Evolutionary conservation across 805 yeast species (phyloP).

Genomic region (Kodamaea sagamina): DNA sequence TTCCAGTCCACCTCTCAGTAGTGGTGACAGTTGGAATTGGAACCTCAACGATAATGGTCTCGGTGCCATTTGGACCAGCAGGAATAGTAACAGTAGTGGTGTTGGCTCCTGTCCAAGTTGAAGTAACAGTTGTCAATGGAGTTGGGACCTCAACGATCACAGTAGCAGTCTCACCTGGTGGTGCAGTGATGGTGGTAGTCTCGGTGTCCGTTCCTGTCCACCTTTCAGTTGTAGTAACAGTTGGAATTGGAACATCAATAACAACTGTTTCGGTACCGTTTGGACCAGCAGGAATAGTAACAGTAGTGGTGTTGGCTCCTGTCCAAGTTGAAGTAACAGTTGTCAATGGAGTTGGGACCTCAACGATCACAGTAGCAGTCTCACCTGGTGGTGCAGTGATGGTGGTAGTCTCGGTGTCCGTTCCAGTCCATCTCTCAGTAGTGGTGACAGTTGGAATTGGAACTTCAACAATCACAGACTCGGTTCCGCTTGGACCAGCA

Average conservation of each 20-base stretch:
- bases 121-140: constrained; percentile 15
- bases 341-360: constrained; percentile 5
- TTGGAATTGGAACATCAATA: constrained; percentile 19
- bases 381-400: constrained; percentile 12
- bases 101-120: constrained; percentile 18
- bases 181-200: constrained; percentile 14
- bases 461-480: constrained; percentile 14
- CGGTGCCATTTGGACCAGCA: constrained; percentile 11
- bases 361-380: constrained; percentile 14
- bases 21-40: constrained; percentile 20
- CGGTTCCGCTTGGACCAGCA: constrained; percentile 13
- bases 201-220: constrained; percentile 19
- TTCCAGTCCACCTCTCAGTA: constrained; percentile 21
- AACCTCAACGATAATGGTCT: constrained; percentile 16
- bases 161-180: constrained; percentile 13
- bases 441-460: constrained; percentile 13
- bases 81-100: constrained; percentile 4
- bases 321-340: constrained; percentile 15
- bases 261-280: constrained; percentile 15
- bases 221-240: constrained; percentile 18
- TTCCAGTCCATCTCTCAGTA: constrained; percentile 11
- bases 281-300: constrained; percentile 13
- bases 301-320: constrained; percentile 18
- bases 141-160: constrained; percentile 19
- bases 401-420: constrained; percentile 11